Evolutionary conservation across 352 stramenopile genomes (phyloP).

Genomic region (Phytophthora sp.): DNA sequence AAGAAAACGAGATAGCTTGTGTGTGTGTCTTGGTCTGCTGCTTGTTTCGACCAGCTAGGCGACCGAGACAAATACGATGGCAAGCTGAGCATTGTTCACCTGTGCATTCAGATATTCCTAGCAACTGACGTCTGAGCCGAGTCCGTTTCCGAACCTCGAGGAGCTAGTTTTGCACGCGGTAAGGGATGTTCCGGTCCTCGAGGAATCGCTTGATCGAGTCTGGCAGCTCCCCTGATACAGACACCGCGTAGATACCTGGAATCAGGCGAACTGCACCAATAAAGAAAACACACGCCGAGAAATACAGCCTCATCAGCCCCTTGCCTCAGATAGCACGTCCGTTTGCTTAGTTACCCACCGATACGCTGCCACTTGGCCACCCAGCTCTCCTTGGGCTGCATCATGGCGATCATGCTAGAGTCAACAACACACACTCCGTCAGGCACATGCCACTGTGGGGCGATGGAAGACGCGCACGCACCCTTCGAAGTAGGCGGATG

Average conservation of each 20-base stretch:
- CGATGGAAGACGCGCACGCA: slow-evolving; percentile 23
- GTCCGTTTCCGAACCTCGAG: not conserved
- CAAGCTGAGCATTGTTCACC: too few relatives aligned
- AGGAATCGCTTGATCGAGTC: slow-evolving; percentile 91
- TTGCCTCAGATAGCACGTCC: not conserved
- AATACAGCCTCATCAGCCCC: not conserved
- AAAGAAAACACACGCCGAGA: slow-evolving; percentile 6
- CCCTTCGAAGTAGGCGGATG: slow-evolving; percentile 89
- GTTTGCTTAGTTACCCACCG: too few relatives aligned
- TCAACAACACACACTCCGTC: slow-evolving; percentile 2
- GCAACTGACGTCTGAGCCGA: too few relatives aligned
- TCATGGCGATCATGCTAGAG: slow-evolving; percentile 89
- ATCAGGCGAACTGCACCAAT: slow-evolving; percentile 66
- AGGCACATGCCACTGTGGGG: not conserved
- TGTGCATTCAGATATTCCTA: too few relatives aligned
- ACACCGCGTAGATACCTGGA: slow-evolving; percentile 89
- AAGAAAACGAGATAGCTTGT: too few relatives aligned
- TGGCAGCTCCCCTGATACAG: slow-evolving; percentile 82
- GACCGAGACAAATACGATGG: too few relatives aligned
- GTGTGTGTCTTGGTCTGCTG: too few relatives aligned
- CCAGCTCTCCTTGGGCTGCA: slow-evolving; percentile 90
- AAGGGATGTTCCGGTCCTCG: slow-evolving; percentile 88
- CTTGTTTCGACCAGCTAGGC: too few relatives aligned
- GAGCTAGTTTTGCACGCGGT: slow-evolving; percentile 72
- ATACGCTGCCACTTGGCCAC: slow-evolving; percentile 91